Evolutionary conservation across 345 rosid species (phyloP).

Genomic region (Ceriops tagal): DNA sequence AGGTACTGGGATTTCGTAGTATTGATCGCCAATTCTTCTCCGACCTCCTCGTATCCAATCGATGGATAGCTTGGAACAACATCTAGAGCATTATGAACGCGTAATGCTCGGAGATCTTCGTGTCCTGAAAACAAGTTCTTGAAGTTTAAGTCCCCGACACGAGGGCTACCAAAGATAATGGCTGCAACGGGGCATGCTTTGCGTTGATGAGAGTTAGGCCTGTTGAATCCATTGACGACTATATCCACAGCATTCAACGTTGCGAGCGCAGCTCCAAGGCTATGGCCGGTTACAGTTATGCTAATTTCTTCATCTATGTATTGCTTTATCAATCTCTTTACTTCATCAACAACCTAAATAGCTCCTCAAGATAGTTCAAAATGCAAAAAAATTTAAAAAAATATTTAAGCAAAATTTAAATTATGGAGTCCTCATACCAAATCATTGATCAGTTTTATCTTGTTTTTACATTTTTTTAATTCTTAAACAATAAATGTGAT

Average conservation of each 20-base stretch:
- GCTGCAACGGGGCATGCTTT: conserved; percentile 16
- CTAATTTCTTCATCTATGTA: conserved; percentile 47
- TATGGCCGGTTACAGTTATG: conserved; percentile 53
- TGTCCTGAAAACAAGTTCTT: background rate
- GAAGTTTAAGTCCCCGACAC: conserved; percentile 7
- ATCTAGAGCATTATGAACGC: conserved; percentile 46
- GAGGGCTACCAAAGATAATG: conserved; percentile 14
- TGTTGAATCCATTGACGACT: conserved; percentile 20
- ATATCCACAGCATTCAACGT: conserved; percentile 47
- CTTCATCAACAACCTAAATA: conserved; percentile 1
- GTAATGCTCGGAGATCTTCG: background rate
- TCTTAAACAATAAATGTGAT: too few relatives aligned
- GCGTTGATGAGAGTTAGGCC: background rate
- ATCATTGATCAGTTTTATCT: too few relatives aligned
- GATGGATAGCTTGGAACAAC: conserved; percentile 64
- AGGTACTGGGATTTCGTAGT: conserved; percentile 55
- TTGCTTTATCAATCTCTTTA: conserved; percentile 35
- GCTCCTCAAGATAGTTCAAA: background rate
- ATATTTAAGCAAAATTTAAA: background rate
- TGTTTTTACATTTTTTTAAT: too few relatives aligned
- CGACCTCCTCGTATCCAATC: conserved; percentile 57
- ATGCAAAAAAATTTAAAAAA: background rate
- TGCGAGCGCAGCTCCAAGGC: conserved; percentile 60
- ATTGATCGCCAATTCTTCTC: conserved; percentile 60
- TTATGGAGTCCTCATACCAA: too few relatives aligned